phyloP scores from a whole-genome alignment of 768 basidiomycete genomes.

The Hortiboletus flavorubellus region DNA sequence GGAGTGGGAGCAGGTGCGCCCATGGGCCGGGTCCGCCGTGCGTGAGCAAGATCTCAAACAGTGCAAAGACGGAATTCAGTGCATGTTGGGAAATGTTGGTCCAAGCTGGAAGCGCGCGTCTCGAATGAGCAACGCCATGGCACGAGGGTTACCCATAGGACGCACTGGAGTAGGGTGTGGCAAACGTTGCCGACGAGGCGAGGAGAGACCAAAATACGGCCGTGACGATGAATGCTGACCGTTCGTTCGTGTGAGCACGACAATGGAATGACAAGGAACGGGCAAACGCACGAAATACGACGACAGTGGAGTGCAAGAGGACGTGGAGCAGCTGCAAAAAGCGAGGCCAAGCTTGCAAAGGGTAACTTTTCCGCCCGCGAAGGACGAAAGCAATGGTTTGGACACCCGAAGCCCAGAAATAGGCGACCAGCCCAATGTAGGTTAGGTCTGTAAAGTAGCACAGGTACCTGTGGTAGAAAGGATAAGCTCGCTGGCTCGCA shows the following conservation, averaged over 20 bases:
- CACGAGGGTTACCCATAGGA: background rate
- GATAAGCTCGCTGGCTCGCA: background rate
- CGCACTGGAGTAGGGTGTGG: slow-evolving; percentile 38
- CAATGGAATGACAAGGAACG: background rate
- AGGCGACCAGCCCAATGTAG: slow-evolving; percentile 59
- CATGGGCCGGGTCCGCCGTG: slow-evolving; percentile 52
- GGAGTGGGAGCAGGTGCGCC: slow-evolving; percentile 42
- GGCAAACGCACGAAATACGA: slow-evolving; percentile 52
- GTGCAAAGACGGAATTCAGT: slow-evolving; percentile 53
- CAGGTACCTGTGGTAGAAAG: slow-evolving; percentile 42
- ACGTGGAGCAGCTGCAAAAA: slow-evolving; percentile 55
- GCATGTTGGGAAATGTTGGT: slow-evolving; percentile 57
- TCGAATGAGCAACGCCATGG: background rate
- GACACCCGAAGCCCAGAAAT: slow-evolving; percentile 55
- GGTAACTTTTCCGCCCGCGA: slow-evolving; percentile 39
- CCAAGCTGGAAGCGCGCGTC: slow-evolving; percentile 43
- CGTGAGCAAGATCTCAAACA: slow-evolving; percentile 57
- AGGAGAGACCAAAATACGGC: slow-evolving; percentile 61
- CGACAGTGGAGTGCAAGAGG: slow-evolving; percentile 47
- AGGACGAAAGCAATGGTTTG: slow-evolving; percentile 48
- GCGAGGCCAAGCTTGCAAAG: slow-evolving; percentile 58
- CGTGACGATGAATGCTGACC: slow-evolving; percentile 61
- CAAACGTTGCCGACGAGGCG: slow-evolving; percentile 40
- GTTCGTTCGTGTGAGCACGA: background rate
- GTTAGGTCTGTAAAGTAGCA: slow-evolving; percentile 65